Conservation (phyloP, 2,329 filamentous ascomycete genomes). For the Cordyceps fumosorosea region DNA sequence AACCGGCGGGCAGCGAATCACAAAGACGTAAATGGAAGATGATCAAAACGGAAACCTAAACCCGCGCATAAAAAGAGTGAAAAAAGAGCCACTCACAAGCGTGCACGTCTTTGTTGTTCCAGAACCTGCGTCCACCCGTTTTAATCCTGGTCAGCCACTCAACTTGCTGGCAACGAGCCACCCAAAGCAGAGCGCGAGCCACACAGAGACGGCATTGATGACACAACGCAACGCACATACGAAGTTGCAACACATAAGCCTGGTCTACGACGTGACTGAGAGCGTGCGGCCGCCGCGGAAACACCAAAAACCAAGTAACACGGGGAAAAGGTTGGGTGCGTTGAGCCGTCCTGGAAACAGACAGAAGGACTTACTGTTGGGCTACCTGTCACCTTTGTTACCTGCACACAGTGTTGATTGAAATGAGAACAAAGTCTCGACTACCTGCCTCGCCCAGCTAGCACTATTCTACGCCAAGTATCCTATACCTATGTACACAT, state of each 20-base stretch:
- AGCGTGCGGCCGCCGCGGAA: too few species aligned
- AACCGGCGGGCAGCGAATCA: neutral
- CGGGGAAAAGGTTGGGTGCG: too few species aligned
- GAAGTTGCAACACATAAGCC: too few species aligned
- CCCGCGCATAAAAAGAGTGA: neutral
- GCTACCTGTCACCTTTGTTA: too few species aligned
- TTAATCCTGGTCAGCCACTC: neutral
- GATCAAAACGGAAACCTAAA: neutral
- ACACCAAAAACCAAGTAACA: too few species aligned
- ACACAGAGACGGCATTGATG: neutral
- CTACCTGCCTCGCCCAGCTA: neutral
- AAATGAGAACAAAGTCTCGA: neutral
- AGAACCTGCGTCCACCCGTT: neutral
- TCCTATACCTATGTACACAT: neutral
- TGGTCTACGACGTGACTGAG: too few species aligned
- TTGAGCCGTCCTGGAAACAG: too few species aligned
- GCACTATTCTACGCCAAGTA: neutral
- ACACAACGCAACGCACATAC: too few species aligned
- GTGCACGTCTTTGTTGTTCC: conserved; percentile 7
- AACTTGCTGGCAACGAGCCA: neutral
- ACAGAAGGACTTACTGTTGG: too few species aligned
- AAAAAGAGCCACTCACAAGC: conserved; percentile 3
- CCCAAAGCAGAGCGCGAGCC: neutral
- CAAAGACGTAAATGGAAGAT: neutral
- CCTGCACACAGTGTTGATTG: too few species aligned